Base-by-base conservation (phyloP, 163 green algal species). In the Chlamydomonas reinhardtii region DNA sequence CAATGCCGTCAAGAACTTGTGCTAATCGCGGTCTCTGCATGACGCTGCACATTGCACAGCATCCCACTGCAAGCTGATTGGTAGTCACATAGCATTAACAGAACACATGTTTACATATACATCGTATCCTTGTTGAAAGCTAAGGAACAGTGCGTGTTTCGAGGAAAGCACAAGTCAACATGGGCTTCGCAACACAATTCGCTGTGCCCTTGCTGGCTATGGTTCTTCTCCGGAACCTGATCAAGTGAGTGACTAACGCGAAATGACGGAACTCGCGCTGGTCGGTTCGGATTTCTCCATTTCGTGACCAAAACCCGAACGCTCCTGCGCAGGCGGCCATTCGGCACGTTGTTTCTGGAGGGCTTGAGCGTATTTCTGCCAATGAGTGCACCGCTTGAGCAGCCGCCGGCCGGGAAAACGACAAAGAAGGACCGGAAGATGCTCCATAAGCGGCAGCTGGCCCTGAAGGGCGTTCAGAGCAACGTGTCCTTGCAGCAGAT, bases 361-460 rank as follows among this genome's bases (percentile, higher is more conserved):
- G 78, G 78, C 31, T 54, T 85, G 48, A 61, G 59, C 29, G 27
- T 52, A 16, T 85, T 37, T 31, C 20, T 85, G 48, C 48, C 78
- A 20, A n/a, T 70, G 5, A 25, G 20, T 14, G 48, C 78, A 0
- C 25, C 78, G 25, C 69, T 85, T 22, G 39, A 62, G 76, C 76
- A 66, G n/a, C 76, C 76, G 19, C 43, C 48, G 17, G 48, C 66
- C 9, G 35, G 31, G 31, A 85, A 69, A 25, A 29, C 48, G 2
- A 62, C 48, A 5, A 85, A 85, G 48, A 52, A 54, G 22, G 78
- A 85, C 48, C 48, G 66, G 31, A 76, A 76, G 43, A 68, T 85
- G 19, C 19, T 85, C 6, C 78, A 85, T 12, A 85, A 85, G 78
- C 66, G 78, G 29, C 78, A 85, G 66, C 31, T 85, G 31, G n/a